Evolutionary conservation across 2,329 filamentous ascomycete species (phyloP).

Genomic region (Fusarium euwallaceae): DNA sequence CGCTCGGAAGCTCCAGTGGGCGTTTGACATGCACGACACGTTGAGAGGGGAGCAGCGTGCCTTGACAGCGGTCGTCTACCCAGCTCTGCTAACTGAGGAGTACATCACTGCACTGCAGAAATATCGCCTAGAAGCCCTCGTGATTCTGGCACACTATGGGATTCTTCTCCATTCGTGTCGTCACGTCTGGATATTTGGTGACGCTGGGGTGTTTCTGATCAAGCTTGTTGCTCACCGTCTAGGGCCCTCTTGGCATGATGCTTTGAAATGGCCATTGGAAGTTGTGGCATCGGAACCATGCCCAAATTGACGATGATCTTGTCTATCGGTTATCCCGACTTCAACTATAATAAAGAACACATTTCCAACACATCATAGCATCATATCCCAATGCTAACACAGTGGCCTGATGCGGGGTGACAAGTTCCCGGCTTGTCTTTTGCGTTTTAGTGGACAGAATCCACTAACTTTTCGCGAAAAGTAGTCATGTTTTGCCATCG

Average conservation of each 20-base stretch:
- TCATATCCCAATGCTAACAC: too few relatives aligned
- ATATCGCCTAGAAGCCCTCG: neutral
- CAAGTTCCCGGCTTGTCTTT: too few relatives aligned
- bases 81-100: neutral
- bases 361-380: too few relatives aligned
- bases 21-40: neutral
- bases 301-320: neutral
- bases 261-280: constrained; percentile 49
- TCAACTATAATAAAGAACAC: too few relatives aligned
- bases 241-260: constrained; percentile 47
- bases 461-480: too few relatives aligned
- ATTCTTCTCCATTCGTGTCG: constrained; percentile 58
- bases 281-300: neutral
- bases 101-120: constrained; percentile 1
- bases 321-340: too few relatives aligned
- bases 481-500: too few relatives aligned
- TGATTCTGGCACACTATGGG: constrained; percentile 61
- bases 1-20: constrained; percentile 3
- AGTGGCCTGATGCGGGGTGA: too few relatives aligned
- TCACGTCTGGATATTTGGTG: constrained; percentile 55
- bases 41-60: constrained; percentile 1
- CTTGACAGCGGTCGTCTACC: neutral
- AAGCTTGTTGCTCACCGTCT: constrained; percentile 47
- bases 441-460: too few relatives aligned
- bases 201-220: constrained; percentile 47